Base-by-base conservation (phyloP, 768 basidiomycete species). In the Crassisporium funariophilum region DNA sequence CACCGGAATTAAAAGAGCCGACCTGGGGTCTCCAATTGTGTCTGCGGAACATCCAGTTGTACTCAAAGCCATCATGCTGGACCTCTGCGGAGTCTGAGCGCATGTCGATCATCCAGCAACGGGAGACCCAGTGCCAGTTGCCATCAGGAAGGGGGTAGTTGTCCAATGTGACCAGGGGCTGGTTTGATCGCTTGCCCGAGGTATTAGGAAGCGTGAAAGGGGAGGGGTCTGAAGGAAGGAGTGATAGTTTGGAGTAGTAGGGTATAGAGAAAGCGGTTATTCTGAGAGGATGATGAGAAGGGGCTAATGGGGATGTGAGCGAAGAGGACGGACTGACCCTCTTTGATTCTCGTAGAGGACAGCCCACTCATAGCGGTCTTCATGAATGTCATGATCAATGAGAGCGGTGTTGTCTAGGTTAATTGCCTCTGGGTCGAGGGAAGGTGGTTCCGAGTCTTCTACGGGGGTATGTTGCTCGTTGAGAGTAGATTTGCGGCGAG, bases 61-160 rank as follows among this genome's bases (percentile, higher is more conserved):
- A 92, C 64, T 92, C 87, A 56, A 90, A 92, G 41, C 89, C 89
- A 55, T 91, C 88, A 53, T 86, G 78, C 55, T 90, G 86, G 2
- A 90, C 84, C 56, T 85, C 78, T 41, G 87, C 78, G 17, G 71
- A 70, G 54, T 87, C 82, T 21, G 82, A 79, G 33, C 85, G 86
- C 89, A 92, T 91, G 69, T 92, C 90, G 47, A 91, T 81, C 86
- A 91, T 87, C 89, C 89, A 92, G 5, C 77, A 66, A 34, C 78
- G 78, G 33, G 86, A 88, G 1, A 90, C 81, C 89, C 89, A 92
- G 41, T 69, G 76, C 90, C 90, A 92, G 16, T 75, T 78, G 17
- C 87, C 88, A 53, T 91, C 86, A 2, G 89, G 89, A 19, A 91
- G 75, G 7, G 86, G 85, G 56, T 85, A 92, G 45, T 77, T 75